phyloP scores from a whole-genome alignment of 2,329 filamentous ascomycete species.

The Hypoxylon sp. region DNA sequence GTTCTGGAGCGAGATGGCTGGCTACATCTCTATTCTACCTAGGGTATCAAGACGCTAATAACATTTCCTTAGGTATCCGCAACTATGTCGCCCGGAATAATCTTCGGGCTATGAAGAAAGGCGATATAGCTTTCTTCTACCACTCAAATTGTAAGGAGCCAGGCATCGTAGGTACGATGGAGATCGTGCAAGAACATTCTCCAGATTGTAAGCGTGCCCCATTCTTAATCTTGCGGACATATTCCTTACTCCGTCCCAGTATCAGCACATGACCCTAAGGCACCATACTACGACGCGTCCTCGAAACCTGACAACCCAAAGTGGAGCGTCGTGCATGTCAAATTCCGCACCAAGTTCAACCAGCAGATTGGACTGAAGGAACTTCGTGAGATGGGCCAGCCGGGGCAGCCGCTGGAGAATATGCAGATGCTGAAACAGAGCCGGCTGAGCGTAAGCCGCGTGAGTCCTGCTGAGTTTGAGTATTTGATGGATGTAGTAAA shows the following conservation, averaged over 20 bases:
- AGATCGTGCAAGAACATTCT: slow-evolving; percentile 87
- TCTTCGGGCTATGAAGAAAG: slow-evolving; percentile 89
- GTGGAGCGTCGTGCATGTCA: slow-evolving; percentile 92
- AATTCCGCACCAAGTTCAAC: slow-evolving; percentile 86
- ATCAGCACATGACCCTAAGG: slow-evolving; percentile 77
- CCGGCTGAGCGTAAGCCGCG: slow-evolving; percentile 84
- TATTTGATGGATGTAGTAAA: slow-evolving; percentile 70
- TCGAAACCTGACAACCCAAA: slow-evolving; percentile 78
- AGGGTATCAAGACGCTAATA: slow-evolving; percentile 35
- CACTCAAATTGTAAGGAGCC: slow-evolving; percentile 94
- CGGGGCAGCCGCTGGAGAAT: slow-evolving; percentile 71
- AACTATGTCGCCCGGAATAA: slow-evolving; percentile 80
- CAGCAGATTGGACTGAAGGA: slow-evolving; percentile 78
- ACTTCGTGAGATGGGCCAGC: slow-evolving; percentile 74
- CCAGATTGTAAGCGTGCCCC: slow-evolving; percentile 75
- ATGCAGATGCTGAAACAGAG: slow-evolving; percentile 89
- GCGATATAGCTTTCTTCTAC: slow-evolving; percentile 96
- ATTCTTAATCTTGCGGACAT: background rate
- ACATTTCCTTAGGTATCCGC: slow-evolving; percentile 53
- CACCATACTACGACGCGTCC: slow-evolving; percentile 87
- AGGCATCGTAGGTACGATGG: slow-evolving; percentile 89
- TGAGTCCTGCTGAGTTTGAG: slow-evolving; percentile 75
- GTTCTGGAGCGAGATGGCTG: slow-evolving; percentile 18
- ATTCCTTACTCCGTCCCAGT: slow-evolving; percentile 61
- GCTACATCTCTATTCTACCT: slow-evolving; percentile 31